These are phyloP conservation scores for Hanseniaspora valbyensis DNA, from an alignment of 805 yeast species.

Conservation along the genomic window DNA sequence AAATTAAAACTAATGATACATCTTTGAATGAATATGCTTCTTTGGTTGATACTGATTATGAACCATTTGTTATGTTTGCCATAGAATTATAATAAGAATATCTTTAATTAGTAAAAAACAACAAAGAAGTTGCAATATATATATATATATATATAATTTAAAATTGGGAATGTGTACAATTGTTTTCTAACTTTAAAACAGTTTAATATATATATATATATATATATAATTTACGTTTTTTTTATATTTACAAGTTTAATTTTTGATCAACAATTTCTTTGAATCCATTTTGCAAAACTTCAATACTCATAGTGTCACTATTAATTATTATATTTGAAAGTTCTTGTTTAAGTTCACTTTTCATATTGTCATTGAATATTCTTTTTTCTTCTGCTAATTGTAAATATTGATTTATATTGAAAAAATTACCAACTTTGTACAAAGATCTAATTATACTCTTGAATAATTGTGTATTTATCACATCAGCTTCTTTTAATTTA, in stretches of 20 bases:
- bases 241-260: constrained; percentile 8
- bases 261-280: constrained; percentile 7
- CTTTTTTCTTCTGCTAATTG: background rate
- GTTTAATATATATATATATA: background rate
- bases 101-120: no score
- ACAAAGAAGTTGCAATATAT: no score
- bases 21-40: constrained; percentile 80
- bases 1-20: constrained; percentile 44
- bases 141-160: background rate
- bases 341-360: background rate
- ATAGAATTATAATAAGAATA: constrained; percentile 19
- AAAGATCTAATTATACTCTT: background rate
- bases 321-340: background rate
- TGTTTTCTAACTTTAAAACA: constrained; percentile 34
- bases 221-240: background rate
- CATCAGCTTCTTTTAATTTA: background rate
- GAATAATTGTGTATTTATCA: background rate
- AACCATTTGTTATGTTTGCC: constrained; percentile 84
- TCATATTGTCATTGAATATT: background rate
- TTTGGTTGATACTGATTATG: constrained; percentile 87
- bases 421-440: constrained; percentile 10
- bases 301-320: background rate
- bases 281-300: constrained; percentile 10
- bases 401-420: background rate
- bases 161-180: background rate